Percentiles rank a stretch among this genome's conserved stretches.
Evolutionary conservation across 495 filamentous ascomycete genomes (phyloP).

Genomic region (Filosporella fistucella): DNA sequence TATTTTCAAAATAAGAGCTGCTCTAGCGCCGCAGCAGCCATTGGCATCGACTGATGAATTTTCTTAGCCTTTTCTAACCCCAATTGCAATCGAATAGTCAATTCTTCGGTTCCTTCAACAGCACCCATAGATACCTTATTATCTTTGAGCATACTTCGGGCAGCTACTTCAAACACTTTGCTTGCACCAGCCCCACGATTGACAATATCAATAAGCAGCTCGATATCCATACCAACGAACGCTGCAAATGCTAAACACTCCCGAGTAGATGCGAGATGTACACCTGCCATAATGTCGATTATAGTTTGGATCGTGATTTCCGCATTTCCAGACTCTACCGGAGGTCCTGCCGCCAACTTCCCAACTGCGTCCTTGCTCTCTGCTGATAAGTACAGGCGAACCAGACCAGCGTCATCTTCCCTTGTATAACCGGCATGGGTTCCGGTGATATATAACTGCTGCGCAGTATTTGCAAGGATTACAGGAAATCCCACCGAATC

Average conservation of each 20-base stretch:
- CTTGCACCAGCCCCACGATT: background rate
- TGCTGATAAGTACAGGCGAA: too few relatives aligned
- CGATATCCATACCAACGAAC: background rate
- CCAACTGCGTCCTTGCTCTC: background rate
- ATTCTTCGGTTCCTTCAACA: too few relatives aligned
- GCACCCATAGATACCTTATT: too few relatives aligned
- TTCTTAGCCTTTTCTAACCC: too few relatives aligned
- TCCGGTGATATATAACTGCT: background rate
- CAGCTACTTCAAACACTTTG: conserved; percentile 49
- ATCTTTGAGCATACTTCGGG: too few relatives aligned
- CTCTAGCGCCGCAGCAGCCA: too few relatives aligned
- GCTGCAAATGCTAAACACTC: background rate
- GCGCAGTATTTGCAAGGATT: background rate
- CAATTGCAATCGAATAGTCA: too few relatives aligned
- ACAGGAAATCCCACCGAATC: background rate
- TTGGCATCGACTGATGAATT: too few relatives aligned
- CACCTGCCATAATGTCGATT: background rate
- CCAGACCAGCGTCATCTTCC: too few relatives aligned
- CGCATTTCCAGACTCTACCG: background rate
- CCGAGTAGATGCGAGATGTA: background rate
- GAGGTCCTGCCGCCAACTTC: background rate
- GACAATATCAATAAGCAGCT: background rate
- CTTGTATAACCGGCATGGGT: too few relatives aligned
- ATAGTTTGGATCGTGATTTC: background rate
- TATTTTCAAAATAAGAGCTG: too few relatives aligned